These are phyloP conservation scores for Backusella morwellensis DNA, from an alignment of 192 early-diverging fungal species.

Conservation along the genomic window DNA sequence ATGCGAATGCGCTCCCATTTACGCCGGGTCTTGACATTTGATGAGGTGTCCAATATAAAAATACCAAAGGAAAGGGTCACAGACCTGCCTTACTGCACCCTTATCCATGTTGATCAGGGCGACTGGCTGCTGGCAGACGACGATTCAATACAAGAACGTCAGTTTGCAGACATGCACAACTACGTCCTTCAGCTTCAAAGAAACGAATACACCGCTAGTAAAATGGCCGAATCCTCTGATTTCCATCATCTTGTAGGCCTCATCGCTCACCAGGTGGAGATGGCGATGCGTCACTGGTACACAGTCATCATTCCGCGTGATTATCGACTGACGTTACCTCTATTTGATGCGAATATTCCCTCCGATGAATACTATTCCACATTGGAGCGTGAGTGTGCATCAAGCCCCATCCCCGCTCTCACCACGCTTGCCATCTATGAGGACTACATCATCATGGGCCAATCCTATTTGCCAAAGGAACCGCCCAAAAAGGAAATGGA, in stretches of 20 bases:
- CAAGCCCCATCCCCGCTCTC: background rate
- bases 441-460: slow-evolving; percentile 6
- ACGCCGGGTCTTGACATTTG: background rate
- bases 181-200: background rate
- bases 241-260: background rate
- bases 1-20: background rate
- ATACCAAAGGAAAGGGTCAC: background rate
- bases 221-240: background rate
- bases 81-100: background rate
- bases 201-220: background rate
- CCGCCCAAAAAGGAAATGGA: background rate
- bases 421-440: slow-evolving; percentile 8
- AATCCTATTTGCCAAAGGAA: slow-evolving; percentile 11
- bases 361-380: background rate
- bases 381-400: slow-evolving; percentile 12
- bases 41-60: slow-evolving; percentile 5
- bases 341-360: background rate
- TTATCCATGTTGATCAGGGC: background rate
- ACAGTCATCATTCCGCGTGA: background rate
- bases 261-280: slow-evolving; percentile 6
- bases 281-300: slow-evolving; percentile 16
- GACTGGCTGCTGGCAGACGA: background rate
- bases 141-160: slow-evolving; percentile 5
- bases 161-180: background rate
- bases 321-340: slow-evolving; percentile 1